Base-by-base conservation (phyloP, 495 filamentous ascomycete species). In the Neurospora pannonica region DNA sequence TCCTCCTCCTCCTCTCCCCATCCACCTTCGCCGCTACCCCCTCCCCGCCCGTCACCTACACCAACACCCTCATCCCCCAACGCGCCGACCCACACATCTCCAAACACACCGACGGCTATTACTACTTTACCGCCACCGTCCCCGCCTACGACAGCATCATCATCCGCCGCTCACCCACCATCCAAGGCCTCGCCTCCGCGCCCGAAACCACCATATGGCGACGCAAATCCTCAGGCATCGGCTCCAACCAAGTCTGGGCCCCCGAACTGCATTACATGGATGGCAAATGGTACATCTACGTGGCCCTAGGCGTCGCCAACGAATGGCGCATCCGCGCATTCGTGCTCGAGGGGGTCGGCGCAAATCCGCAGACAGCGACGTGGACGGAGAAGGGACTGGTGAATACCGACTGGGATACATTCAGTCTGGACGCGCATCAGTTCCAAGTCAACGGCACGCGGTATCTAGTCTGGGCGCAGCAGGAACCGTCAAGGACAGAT, bases 221-320 rank as follows among this genome's bases (percentile, higher is more conserved):
- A 0, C 82, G 82, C n/a, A 88, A 86, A 75, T 76, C 82, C 0
- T 79, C 77, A 3, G 77, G 79, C 19, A 83, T 87, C 31, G 88
- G 85, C 72, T 83, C 79, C 15, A 85, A 83, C 70, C 87, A 89
- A 74, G 86, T 89, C 42, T 90, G 87, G 88, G 87, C 87, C 0
- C 88, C 87, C 3, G 88, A 88, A 78, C 79, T 86, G 4, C 86
- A 88, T 73, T 82, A 83, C 71, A 82, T 89, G 42, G 80, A 85
- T 70, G 81, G 74, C 9, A 80, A 77, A 31, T 88, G 86, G 86
- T 87, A 87, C 77, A 82, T 88, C 70, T 83, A 84, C 73, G 81
- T 84, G 24, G 78, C 81, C 0, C 73, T 81, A 0, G 82, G 82
- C 1, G 78, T 77, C 2, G 42, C 73, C 21, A 74, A 75, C 21